A percentile compares a stretch with the other conserved stretches of the same genome.
Conservation (phyloP, 352 stramenopile species). For the Pelagophyceae sp. region DNA sequence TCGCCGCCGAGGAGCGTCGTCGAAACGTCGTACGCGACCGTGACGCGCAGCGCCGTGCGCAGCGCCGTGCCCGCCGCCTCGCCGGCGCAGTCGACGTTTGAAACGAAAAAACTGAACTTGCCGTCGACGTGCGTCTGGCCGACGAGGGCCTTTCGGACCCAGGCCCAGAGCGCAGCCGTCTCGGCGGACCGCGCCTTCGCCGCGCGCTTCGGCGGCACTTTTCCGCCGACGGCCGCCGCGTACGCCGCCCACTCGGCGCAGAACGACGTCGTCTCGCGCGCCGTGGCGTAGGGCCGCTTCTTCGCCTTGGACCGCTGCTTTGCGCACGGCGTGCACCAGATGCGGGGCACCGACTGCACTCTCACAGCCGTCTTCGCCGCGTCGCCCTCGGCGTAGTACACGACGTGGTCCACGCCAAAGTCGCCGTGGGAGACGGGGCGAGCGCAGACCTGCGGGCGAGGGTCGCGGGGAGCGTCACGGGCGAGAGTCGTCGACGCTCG, state of each 20-base stretch:
- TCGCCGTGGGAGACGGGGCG: background rate
- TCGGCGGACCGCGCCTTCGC: background rate
- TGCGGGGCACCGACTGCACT: background rate
- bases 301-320: background rate
- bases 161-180: background rate
- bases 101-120: background rate
- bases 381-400: background rate
- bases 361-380: background rate
- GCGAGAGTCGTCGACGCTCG: too few species aligned
- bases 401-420: constrained; percentile 5
- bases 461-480: too few species aligned
- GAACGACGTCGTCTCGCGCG: background rate
- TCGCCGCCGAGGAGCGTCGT: background rate
- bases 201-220: background rate
- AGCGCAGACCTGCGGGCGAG: too few species aligned
- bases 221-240: background rate
- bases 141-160: background rate
- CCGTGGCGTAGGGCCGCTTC: background rate
- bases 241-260: background rate
- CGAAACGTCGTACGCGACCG: background rate
- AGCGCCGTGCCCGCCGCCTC: background rate
- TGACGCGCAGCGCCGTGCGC: too few species aligned
- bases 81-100: background rate
- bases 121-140: background rate
- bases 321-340: constrained; percentile 2